These are phyloP conservation scores for Saprolegnia parasitica DNA, from an alignment of 352 stramenopile species.

Conservation along the genomic window DNA sequence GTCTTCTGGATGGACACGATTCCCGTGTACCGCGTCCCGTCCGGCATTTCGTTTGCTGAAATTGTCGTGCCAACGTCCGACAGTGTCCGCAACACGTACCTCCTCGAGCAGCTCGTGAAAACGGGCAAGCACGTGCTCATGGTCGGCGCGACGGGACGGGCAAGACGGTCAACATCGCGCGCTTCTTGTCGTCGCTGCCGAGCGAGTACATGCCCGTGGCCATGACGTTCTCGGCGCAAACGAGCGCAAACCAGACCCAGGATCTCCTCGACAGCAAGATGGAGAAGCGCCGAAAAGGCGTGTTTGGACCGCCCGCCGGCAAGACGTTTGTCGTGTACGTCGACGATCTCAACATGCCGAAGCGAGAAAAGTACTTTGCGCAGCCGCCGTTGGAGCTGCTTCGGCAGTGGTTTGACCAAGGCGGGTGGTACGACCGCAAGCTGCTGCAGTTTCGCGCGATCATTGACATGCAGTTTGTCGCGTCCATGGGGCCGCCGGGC, in stretches of 20 bases:
- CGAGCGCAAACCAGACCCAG: slow-evolving; percentile 89
- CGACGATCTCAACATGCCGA: slow-evolving; percentile 95
- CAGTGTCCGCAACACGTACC: slow-evolving; percentile 90
- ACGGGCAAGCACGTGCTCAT: slow-evolving; percentile 91
- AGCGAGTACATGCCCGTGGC: slow-evolving; percentile 89
- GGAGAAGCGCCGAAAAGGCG: slow-evolving; percentile 89
- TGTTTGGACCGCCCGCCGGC: slow-evolving; percentile 86
- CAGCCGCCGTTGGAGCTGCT: slow-evolving; percentile 94
- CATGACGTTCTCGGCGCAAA: slow-evolving; percentile 91
- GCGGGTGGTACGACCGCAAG: slow-evolving; percentile 93
- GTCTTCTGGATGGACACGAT: slow-evolving; percentile 93
- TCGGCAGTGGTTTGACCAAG: slow-evolving; percentile 92
- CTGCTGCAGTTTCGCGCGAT: slow-evolving; percentile 86
- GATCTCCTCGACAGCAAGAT: slow-evolving; percentile 90
- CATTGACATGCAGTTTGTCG: slow-evolving; percentile 86
- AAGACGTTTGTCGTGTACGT: slow-evolving; percentile 94
- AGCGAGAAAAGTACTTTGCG: slow-evolving; percentile 91
- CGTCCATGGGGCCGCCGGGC: slow-evolving; percentile 88
- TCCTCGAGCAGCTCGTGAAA: slow-evolving; percentile 83
- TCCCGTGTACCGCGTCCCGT: slow-evolving; percentile 63
- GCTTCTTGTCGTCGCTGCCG: slow-evolving; percentile 81
- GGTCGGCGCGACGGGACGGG: slow-evolving; percentile 92
- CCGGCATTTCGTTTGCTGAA: slow-evolving; percentile 78
- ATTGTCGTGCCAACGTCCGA: slow-evolving; percentile 92
- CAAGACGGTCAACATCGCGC: slow-evolving; percentile 92